Evolutionary conservation across 169 alveolate genomes (phyloP), one percentile per base, ranked within the genome.

Genomic region (Plasmodium cynomolgi): DNA sequence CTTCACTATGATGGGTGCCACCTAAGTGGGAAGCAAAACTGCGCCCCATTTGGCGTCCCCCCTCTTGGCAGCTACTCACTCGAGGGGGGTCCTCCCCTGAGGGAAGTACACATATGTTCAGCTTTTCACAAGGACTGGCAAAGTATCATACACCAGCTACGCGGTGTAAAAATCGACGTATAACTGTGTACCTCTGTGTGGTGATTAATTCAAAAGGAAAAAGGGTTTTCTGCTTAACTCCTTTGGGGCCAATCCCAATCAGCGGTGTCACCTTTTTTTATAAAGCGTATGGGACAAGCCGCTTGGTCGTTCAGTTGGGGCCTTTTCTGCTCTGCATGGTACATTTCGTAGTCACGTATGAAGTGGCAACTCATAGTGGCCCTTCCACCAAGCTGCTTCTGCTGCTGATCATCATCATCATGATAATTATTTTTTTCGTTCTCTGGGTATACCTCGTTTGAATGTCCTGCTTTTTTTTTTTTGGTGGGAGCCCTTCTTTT

Each of bases 221-320:
- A 62, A 23, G 75, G 37, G 3, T 3, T 62, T 62, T 62, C 2
- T 62, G 9, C 7, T 41, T 44, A 11, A 39, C 75, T 17, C 34
- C 23, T 80, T 80, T 80, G 15, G 9, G 33, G 31, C 56, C n/a
- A 47, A 0, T 13, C 58, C 50, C 37, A 29, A 62, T 62, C 34
- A n/a, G 34, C 7, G 11, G 33, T 33, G 39, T n/a, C 74, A 47
- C n/a, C 79, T 85, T 74, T 85, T 73, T 54, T 85, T 85, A 73
- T 85, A 85, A 85, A 85, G 71, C 5, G 93, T 41, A 75, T 74
- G 39, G n/a, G 39, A 85, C 81, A 50, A n/a, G 84, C 33, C 6
- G 50, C 44, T 47, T 74, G 68, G 23, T 75, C 93, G 58, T 47
- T 74, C 23, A 74, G 73, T 15, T 17, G 58, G 20, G 56, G 26